Evolutionary conservation across 331 rosid genomes (phyloP), one percentile per base, ranked within the genome.

Genomic region (Phaseolus coccineus): DNA sequence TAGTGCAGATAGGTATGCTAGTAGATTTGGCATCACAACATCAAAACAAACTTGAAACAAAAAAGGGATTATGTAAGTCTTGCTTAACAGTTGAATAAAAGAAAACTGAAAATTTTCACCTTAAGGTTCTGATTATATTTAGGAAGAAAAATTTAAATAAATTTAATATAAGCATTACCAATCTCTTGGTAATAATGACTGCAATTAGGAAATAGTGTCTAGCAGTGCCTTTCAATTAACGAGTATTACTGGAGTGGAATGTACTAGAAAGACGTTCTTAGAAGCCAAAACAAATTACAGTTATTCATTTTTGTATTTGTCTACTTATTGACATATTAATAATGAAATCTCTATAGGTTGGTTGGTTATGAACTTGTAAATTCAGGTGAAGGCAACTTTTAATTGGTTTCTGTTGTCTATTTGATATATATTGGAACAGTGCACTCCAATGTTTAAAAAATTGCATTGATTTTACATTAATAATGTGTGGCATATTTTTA

Each of bases 1-100:
- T 70, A 82, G 92, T 80, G 92, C 94, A 52, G 97, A 91, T 79
- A 87, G 94, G 97, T 88, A 83, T 78, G 69, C 46, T 55, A 4
- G 25, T 51, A 50, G 63, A 15, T 76, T 80, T 83, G 69, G 52
- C 69, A 78, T 82, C 66, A 55, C 77, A 42, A 30, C 44, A 77
- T 77, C 33, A 72, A 19, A 42, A n/a, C 62, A 40, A 67, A 63
- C 59, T 71, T 31, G 40, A 69, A 76, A 61, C 13, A 25, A 51
- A 55, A 52, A 47, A 33, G 27, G 58, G 44, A 25, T 58, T 53
- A 13, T 16, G 59, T 61, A 33, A 33, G 53, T 80, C 62, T 52
- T 62, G 10, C 44, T 56, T 73, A 30, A 77, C 70, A 52, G 64
- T 47, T 66, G 59, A 47, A 64, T 62, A 55, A 56, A 13, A 56